Conservation (phyloP, 2,329 filamentous ascomycete species). For the Hirsutella minnesotensis region DNA sequence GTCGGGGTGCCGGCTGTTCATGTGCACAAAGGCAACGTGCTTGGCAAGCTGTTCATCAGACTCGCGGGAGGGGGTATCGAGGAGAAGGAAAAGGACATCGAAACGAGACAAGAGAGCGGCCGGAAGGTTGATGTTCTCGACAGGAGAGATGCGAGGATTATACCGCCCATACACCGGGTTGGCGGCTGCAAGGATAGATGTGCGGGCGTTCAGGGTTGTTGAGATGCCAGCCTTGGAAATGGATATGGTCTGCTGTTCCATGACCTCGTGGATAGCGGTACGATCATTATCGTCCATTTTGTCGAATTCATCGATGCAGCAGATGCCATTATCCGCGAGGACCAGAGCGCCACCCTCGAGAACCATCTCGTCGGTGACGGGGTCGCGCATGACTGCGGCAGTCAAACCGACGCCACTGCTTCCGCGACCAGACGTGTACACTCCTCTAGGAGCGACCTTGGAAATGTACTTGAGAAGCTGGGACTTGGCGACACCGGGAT, state of each 20-base stretch:
- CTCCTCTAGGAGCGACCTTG: constrained; percentile 88
- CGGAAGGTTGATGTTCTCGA: constrained; percentile 99
- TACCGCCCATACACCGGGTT: constrained; percentile 97
- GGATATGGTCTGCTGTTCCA: constrained; percentile 80
- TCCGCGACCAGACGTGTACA: constrained; percentile 72
- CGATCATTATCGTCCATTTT: constrained; percentile 81
- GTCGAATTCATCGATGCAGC: constrained; percentile 80
- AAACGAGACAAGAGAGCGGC: constrained; percentile 94
- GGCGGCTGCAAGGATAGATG: constrained; percentile 88
- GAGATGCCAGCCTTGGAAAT: constrained; percentile 66
- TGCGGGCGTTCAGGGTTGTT: constrained; percentile 83
- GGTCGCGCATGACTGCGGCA: constrained; percentile 73
- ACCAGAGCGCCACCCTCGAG: constrained; percentile 71
- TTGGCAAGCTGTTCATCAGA: constrained; percentile 85
- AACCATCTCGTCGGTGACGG: constrained; percentile 75
- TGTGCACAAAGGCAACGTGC: constrained; percentile 94
- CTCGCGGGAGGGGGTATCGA: constrained; percentile 86
- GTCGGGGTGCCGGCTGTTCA: constrained; percentile 89
- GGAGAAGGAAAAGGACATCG: constrained; percentile 90
- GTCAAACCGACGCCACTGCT: constrained; percentile 75
- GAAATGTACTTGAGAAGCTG: constrained; percentile 97
- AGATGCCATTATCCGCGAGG: constrained; percentile 72
- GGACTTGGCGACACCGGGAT: constrained; percentile 98
- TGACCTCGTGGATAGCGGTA: constrained; percentile 77
- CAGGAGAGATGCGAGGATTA: constrained; percentile 91